Evolutionary conservation across 2,329 filamentous ascomycete genomes (phyloP), one percentile per base, ranked within the genome.

Genomic region (Cladophialophora carrionii): DNA sequence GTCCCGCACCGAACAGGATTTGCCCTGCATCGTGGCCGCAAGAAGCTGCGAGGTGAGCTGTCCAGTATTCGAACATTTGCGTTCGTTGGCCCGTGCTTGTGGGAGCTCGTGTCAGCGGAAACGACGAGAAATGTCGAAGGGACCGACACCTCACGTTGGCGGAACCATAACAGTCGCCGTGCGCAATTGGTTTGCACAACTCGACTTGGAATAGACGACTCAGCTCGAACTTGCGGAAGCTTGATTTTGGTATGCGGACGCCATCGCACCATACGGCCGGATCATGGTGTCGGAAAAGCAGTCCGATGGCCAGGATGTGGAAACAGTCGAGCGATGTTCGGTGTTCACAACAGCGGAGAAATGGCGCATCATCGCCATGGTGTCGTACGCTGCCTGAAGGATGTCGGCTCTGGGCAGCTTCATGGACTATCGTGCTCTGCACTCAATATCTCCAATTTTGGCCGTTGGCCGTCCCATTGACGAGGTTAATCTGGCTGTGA

Each of bases 401-500:
- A 61, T 61, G 26, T 64, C 62, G 46, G 53, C 62, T 29, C 14
- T 64, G 5, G 61, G 62, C 49, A 65, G 62, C 34, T 41, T 41
- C 54, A 62, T 58, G 29, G 56, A 62, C 43, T 65, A 57, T 26
- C 63, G 52, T 12, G 58, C 63, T 3, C 7, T 65, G 6, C n/a
- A 62, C 43, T 8, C 43, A 17, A 26, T 59, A 10, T 49, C 63
- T 20, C 29, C n/a, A n/a, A n/a, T n/a, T n/a, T n/a, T n/a, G 46
- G 34, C 43, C 80, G 56, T 69, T 82, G 8, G n/a, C 51, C 31
- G 66, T 68, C 12, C 55, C 1, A 61, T 63, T 8, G 24, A 17
- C 3, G 22, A 63, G 10, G 56, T 70, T 20, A 69, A 74, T 49
- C 64, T 75, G 14, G 73, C 72, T 0, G 70, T 76, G 14, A 75